These are phyloP conservation scores for Saccharomycopsis javanensis DNA, from an alignment of 805 yeast species.

Conservation along the genomic window DNA sequence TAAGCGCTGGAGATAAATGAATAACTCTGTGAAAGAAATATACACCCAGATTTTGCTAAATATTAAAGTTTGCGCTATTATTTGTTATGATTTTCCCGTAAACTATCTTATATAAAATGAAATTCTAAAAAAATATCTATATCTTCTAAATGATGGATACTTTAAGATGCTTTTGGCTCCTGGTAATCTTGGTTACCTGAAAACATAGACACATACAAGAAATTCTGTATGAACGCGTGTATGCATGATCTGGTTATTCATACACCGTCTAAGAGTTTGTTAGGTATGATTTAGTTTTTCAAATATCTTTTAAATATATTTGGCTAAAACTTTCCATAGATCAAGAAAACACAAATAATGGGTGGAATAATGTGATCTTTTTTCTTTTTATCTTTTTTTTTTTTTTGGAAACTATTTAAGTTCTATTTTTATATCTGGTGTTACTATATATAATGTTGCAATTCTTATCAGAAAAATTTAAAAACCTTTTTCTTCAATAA, in stretches of 20 bases:
- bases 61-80: neutral
- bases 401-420: too few relatives aligned
- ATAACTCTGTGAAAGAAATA: neutral
- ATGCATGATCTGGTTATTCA: neutral
- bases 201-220: neutral
- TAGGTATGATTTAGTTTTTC: neutral
- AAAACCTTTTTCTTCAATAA: too few relatives aligned
- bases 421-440: neutral
- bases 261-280: neutral
- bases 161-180: neutral
- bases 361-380: too few relatives aligned
- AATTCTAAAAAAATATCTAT: neutral
- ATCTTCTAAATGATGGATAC: neutral
- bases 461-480: too few relatives aligned
- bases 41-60: neutral
- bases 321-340: neutral
- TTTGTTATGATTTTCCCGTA: neutral
- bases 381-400: too few relatives aligned
- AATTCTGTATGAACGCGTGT: neutral
- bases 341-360: neutral
- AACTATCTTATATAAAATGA: neutral
- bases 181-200: too few relatives aligned
- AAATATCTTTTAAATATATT: neutral
- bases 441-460: too few relatives aligned
- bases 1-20: neutral